A percentile compares a stretch with the other conserved stretches of the same genome.
These are phyloP conservation scores for Tulasnella sp. DNA, from an alignment of 768 basidiomycete species.

Conservation along the genomic window DNA sequence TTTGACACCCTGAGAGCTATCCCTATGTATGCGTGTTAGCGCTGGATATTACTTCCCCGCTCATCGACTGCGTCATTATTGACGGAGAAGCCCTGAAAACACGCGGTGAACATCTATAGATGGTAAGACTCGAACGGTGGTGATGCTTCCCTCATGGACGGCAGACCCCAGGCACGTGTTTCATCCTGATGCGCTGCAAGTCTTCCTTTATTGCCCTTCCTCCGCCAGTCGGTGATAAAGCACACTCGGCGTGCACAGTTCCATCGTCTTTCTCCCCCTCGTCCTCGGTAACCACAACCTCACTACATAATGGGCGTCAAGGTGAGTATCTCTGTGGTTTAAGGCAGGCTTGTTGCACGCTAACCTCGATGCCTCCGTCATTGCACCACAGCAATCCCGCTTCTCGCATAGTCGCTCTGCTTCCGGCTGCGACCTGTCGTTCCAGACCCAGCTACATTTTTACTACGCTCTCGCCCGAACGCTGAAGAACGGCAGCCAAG, in stretches of 20 bases:
- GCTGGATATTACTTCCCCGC: not conserved
- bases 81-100: not conserved
- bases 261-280: not conserved
- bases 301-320: not conserved
- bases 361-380: not conserved
- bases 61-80: conserved; percentile 1
- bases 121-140: not conserved
- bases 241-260: not conserved
- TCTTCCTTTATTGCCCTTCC: not conserved
- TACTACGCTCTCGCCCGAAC: conserved; percentile 21
- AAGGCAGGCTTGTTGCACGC: not conserved
- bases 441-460: not conserved
- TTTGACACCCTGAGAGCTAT: not conserved
- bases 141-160: not conserved
- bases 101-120: not conserved
- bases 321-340: not conserved
- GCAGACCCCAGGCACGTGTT: not conserved
- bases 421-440: not conserved
- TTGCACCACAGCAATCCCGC: conserved; percentile 4
- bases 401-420: not conserved
- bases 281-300: not conserved
- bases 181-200: not conserved
- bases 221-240: not conserved
- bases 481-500: not conserved
- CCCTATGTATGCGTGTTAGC: not conserved